Percentiles rank a stretch among this genome's conserved stretches.
These are phyloP conservation scores for Epithele typhae DNA, from an alignment of 768 basidiomycete genomes.

Conservation along the genomic window DNA sequence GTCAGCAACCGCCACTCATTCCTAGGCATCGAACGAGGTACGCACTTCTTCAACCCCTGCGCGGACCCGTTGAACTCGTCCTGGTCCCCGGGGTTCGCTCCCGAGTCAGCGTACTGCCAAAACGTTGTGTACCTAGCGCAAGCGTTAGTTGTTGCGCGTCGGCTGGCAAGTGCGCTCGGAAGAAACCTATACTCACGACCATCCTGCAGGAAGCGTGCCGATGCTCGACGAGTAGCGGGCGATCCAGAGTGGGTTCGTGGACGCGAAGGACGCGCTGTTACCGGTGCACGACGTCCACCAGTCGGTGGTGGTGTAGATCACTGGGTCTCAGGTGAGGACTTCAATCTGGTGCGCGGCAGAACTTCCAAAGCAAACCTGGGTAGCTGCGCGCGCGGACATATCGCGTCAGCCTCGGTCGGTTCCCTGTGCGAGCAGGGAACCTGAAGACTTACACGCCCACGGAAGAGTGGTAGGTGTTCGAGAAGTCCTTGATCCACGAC, in stretches of 20 bases:
- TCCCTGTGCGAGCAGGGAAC: too few species aligned
- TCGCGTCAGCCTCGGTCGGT: too few species aligned
- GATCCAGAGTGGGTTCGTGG: conserved; percentile 57
- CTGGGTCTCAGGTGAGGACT: conserved; percentile 25
- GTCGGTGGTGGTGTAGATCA: conserved; percentile 59
- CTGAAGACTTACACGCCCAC: conserved; percentile 37
- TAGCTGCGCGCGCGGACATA: too few species aligned
- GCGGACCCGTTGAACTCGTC: conserved; percentile 57
- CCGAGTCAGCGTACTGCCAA: conserved; percentile 58
- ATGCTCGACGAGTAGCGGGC: conserved; percentile 46
- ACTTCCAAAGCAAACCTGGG: too few species aligned
- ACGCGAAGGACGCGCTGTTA: conserved; percentile 45
- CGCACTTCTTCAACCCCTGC: too few species aligned
- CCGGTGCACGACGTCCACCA: conserved; percentile 72
- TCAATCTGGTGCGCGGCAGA: too few species aligned
- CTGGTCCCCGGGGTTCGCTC: conserved; percentile 54
- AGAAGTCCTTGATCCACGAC: conserved; percentile 60
- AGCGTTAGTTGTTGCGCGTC: neutral
- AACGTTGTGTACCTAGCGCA: conserved; percentile 52
- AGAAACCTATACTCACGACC: conserved; percentile 36
- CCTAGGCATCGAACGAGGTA: too few species aligned
- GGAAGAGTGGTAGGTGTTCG: conserved; percentile 47
- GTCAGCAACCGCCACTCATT: too few species aligned
- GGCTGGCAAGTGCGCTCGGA: neutral
- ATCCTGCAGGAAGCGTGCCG: conserved; percentile 58